phyloP scores from a whole-genome alignment of 805 yeast genomes.

The Spencermartinsiella europaea region DNA sequence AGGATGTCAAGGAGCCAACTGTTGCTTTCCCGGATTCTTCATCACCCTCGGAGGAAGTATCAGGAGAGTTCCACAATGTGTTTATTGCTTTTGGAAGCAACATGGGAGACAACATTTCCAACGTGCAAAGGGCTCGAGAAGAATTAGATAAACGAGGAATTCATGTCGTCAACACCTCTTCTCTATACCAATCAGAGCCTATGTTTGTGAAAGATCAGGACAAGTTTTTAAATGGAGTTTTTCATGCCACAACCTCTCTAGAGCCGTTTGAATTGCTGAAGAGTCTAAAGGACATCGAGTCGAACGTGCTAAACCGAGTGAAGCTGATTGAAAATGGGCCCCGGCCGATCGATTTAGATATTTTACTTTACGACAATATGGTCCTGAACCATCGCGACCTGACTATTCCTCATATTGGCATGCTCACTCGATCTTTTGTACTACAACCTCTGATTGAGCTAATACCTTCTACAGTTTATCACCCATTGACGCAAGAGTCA shows the following conservation, averaged over 20 bases:
- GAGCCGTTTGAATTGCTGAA: constrained; percentile 60
- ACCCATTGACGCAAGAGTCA: constrained; percentile 86
- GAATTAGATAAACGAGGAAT: constrained; percentile 42
- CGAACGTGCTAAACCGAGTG: constrained; percentile 59
- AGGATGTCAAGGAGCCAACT: neutral
- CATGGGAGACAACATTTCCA: constrained; percentile 61
- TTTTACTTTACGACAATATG: constrained; percentile 60
- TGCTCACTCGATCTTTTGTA: constrained; percentile 89
- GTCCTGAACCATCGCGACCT: constrained; percentile 54
- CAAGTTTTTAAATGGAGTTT: constrained; percentile 78
- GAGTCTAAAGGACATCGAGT: constrained; percentile 71
- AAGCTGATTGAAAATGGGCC: constrained; percentile 90
- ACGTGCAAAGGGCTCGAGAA: constrained; percentile 53
- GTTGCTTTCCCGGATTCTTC: constrained; percentile 2
- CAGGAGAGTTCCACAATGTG: constrained; percentile 44
- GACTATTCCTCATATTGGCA: constrained; percentile 77
- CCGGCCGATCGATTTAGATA: constrained; percentile 83
- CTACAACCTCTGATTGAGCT: constrained; percentile 83
- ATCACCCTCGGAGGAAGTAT: neutral
- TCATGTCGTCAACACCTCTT: constrained; percentile 56
- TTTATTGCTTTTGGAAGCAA: constrained; percentile 90
- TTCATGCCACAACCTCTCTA: constrained; percentile 56
- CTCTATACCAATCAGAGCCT: constrained; percentile 83
- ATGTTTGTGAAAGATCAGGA: constrained; percentile 84
- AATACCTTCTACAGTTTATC: constrained; percentile 56